Conservation (phyloP, 2,329 filamentous ascomycete genomes). For the Huntiella abstrusa region DNA sequence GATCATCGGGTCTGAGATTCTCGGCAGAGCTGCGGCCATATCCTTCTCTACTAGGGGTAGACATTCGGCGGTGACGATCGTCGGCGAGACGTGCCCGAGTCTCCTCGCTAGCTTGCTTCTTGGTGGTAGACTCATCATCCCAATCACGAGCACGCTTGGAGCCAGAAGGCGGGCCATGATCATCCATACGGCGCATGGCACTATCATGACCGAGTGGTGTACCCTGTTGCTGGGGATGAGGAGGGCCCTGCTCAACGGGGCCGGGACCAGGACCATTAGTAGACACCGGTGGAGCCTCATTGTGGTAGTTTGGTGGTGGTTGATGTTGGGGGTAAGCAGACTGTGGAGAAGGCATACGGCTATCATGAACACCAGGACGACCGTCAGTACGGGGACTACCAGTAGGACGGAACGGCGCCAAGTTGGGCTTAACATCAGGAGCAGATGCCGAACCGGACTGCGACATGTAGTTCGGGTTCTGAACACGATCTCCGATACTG, state of each 20-base stretch:
- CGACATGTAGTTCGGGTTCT: constrained; percentile 43
- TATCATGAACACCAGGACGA: constrained; percentile 63
- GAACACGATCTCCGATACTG: constrained; percentile 27
- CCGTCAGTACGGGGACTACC: constrained; percentile 72
- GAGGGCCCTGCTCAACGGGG: constrained; percentile 27
- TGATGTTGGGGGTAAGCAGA: constrained; percentile 68
- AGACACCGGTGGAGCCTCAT: constrained; percentile 28
- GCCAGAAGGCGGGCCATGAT: constrained; percentile 61
- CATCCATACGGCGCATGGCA: constrained; percentile 39
- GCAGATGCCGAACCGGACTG: constrained; percentile 19
- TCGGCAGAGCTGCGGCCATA: constrained; percentile 67
- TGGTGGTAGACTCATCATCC: constrained; percentile 63
- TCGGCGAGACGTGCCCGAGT: constrained; percentile 74
- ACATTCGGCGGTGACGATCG: constrained; percentile 57
- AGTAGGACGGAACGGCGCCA: constrained; percentile 49
- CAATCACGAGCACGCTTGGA: constrained; percentile 81
- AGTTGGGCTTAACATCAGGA: constrained; percentile 8
- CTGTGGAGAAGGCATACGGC: constrained; percentile 78
- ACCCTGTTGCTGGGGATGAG: constrained; percentile 22
- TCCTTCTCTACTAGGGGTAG: constrained; percentile 49
- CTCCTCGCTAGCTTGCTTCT: constrained; percentile 82
- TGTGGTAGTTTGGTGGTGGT: constrained; percentile 37
- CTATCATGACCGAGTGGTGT: constrained; percentile 42
- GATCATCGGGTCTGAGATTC: constrained; percentile 44
- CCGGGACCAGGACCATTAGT: constrained; percentile 31